Base-by-base conservation (phyloP, 768 basidiomycete genomes). In the Leccinum subgranulosum region DNA sequence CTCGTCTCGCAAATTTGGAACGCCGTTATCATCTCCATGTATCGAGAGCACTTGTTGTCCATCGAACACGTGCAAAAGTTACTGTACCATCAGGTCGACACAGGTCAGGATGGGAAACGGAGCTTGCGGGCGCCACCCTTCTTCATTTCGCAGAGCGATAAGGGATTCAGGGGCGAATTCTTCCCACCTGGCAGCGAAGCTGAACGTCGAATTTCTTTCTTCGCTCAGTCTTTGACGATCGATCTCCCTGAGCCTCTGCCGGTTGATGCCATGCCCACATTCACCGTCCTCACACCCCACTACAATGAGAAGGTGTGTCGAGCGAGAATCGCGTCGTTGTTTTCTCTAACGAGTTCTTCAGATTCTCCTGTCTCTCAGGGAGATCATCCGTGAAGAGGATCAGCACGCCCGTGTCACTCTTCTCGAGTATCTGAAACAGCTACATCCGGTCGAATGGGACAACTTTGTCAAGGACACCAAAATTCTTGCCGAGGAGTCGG, bases 391-490 rank as follows among this genome's bases (percentile, higher is more conserved):
- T 63, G 96, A 99, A 74, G 94, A 98, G 70, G 94, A 98, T 73
- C 92, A 96, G 74, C 90, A 94, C 73, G 92, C 94, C 28, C 91
- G 96, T 36, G 97, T 99, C 58, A 98, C 97, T 25, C 85, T 98
- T 28, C 80, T 99, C 43, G 97, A 98, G 74, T 99, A 98, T 76
- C 81, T 99, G 65, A 99, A 99, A 75, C 97, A 98, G 70, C 84
- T 99, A 39, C 97, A 99, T 70, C 91, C 94, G 4, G 79, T 98
- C 65, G 97, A 99, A 72, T 99, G 97, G 97, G 93, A 96, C 75
- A 98, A 99, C 74, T 98, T 99, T 61, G 97, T 99, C 65, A 94
- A 94, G 79, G 97, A 99, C 71, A 99, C 97, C 69, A 98, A 94
- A 80, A 99, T 99, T 64, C 82, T 99, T 36, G 95, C 97, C 1